These are phyloP conservation scores for Lentinula sp. DNA, from an alignment of 768 basidiomycete species.

Conservation along the genomic window DNA sequence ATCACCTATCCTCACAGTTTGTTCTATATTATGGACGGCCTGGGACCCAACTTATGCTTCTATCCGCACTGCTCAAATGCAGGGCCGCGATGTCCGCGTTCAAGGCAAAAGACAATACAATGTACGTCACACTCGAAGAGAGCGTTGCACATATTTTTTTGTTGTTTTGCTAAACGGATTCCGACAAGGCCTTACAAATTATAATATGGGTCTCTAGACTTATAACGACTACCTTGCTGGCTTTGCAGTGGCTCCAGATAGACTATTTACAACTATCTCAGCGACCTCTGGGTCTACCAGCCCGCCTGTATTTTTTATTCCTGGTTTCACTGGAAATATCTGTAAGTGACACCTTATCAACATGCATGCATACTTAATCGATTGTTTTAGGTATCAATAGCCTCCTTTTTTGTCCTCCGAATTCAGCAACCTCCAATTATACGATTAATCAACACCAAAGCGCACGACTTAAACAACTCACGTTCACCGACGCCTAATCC, in stretches of 20 bases:
- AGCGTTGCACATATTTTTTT: too few species aligned
- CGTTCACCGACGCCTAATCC: constrained; percentile 37
- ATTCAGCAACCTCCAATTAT: constrained; percentile 67
- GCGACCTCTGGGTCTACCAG: constrained; percentile 26
- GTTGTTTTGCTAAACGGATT: background rate
- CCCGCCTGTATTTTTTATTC: constrained; percentile 41
- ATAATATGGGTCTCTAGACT: constrained; percentile 54
- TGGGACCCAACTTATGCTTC: constrained; percentile 84
- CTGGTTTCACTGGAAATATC: constrained; percentile 46
- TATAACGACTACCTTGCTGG: constrained; percentile 39
- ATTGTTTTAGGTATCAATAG: constrained; percentile 37
- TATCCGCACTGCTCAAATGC: constrained; percentile 51
- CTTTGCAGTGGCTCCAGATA: constrained; percentile 32
- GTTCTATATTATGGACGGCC: constrained; percentile 71
- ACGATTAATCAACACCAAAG: constrained; percentile 57
- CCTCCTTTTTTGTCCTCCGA: constrained; percentile 51
- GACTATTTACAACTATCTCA: constrained; percentile 31
- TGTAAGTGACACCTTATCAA: constrained; percentile 32
- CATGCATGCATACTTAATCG: background rate
- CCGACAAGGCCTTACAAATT: constrained; percentile 50
- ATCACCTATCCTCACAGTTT: constrained; percentile 43
- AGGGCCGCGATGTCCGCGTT: constrained; percentile 68
- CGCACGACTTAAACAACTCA: constrained; percentile 26
- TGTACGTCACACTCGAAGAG: constrained; percentile 30
- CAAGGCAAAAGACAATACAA: constrained; percentile 59